Evolutionary conservation across 345 rosid genomes (phyloP), one percentile per base, ranked within the genome.

Genomic region (Populus euphratica): DNA sequence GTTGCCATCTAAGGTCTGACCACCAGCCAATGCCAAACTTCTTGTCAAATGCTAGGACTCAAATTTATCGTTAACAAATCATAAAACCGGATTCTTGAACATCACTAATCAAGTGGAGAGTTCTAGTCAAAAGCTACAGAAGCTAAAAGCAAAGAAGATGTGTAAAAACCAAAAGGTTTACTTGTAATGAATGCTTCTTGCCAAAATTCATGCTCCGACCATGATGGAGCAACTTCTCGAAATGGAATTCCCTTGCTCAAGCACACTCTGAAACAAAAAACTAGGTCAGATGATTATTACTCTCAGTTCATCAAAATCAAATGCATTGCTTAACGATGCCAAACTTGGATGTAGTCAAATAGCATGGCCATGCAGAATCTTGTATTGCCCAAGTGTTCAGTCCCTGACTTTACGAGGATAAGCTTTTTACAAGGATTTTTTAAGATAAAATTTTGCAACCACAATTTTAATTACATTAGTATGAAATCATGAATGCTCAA

Each of bases 171-270:
- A 41, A 68, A 29, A 38, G 44, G 35, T 39, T 49, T 78, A 81
- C 81, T 81, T 81, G 84, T 81, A 69, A 81, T 70, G 66, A 81
- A 81, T 50, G 81, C 81, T 61, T 81, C 84, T 64, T 81, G 72
- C 81, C 84, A 81, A 36, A 29, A 39, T 47, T 74, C 73, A 38
- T 47, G 71, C 62, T 50, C 69, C 31, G 84, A 81, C 84, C 81
- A 81, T 29, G 79, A 73, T 61, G 81, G 84, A 4, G 84, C 79
- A 73, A 81, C 81, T 81, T 81, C 84, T 78, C 29, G 67, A 64
- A 81, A 35, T 18, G 79, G 68, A 39, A 81, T 81, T 65, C 84
- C 81, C 56, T 70, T 74, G 68, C 71, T 81, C 35, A 69, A 69
- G 76, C 84, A 81, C 17, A 64, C 84, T 21, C 84, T 81, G 66